Conservation (phyloP, 768 basidiomycete genomes). For the Pleurotus tuber-regium region DNA sequence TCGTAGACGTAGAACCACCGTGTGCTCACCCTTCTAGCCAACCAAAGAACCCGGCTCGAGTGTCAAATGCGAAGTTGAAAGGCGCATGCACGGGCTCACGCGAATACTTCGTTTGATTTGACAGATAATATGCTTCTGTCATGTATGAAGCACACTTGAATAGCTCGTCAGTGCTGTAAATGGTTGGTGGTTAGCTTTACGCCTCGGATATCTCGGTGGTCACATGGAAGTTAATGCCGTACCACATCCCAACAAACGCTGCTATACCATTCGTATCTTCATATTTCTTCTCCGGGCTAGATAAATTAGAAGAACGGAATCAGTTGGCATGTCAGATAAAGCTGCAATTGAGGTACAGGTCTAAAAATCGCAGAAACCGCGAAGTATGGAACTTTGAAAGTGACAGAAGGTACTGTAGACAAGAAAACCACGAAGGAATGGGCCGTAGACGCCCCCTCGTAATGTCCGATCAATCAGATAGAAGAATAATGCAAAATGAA, state of each 20-base stretch:
- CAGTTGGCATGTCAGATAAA: neutral
- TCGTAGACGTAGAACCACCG: neutral
- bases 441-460: too few species aligned
- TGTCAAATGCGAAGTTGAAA: conserved; percentile 70
- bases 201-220: conserved; percentile 1
- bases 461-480: neutral
- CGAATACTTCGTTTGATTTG: conserved; percentile 30
- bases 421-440: too few species aligned
- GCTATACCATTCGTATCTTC: conserved; percentile 61
- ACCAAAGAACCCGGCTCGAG: conserved; percentile 54
- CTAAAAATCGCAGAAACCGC: neutral
- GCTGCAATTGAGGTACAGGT: neutral
- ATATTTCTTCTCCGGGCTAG: conserved; percentile 64
- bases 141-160: conserved; percentile 75
- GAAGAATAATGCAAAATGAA: neutral
- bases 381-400: too few species aligned
- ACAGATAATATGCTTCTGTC: conserved; percentile 60
- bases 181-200: neutral
- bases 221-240: conserved; percentile 20
- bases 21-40: conserved; percentile 61
- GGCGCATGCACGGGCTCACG: conserved; percentile 54
- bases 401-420: too few species aligned
- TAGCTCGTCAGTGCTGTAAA: conserved; percentile 66
- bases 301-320: neutral
- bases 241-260: conserved; percentile 73